Evolutionary conservation across 2,329 filamentous ascomycete species (phyloP), one percentile per base, ranked within the genome.

Genomic region (Penicillium capsulatum): DNA sequence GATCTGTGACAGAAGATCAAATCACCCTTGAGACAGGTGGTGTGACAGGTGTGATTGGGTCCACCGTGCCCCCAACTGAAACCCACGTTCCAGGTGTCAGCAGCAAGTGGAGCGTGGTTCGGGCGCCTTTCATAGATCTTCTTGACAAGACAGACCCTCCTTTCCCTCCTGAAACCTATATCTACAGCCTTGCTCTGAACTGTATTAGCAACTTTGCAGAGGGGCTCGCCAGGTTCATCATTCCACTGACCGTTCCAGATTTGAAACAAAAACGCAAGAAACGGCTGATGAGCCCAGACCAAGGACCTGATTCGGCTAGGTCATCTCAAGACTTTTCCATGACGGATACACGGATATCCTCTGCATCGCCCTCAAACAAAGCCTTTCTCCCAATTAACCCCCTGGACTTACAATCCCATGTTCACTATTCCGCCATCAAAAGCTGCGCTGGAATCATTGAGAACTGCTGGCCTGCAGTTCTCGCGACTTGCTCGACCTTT

Each of bases 401-500:
- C 2, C 69, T 98, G 3, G 74, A 75, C 1, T 65, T 94, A 6
- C 79, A 83, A 45, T 80, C 84, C 27, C 86, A 94, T 57, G 77
- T 85, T 1, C 72, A 88, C 7, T 75, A 81, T 36, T 61, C 72
- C 1, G 84, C 88, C 34, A 80, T 97, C 40, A 79, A 82, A 55
- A 80, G 81, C 2, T 91, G 87, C 54, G 87, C 88, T 9, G 77
- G 77, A 7, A 84, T 98, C 38, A 84, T 98, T 16, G 87, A 94
- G 3, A 78, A 86, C 51, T 97, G 91, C 62, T 98, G 92, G 92
- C 92, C 92, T 32, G 92, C 92, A 9, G 83, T 97, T 27, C 77
- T 98, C 34, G 91, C 92, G 1, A 92, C 89, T 2, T 96, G 89
- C 55, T 98, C 92, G 0, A 96, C 91, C 0, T 98, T 97, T 59